Percentiles rank a stretch among this genome's conserved stretches.
phyloP scores from a whole-genome alignment of 2,329 filamentous ascomycete species.

The Sarocladium kiliense region DNA sequence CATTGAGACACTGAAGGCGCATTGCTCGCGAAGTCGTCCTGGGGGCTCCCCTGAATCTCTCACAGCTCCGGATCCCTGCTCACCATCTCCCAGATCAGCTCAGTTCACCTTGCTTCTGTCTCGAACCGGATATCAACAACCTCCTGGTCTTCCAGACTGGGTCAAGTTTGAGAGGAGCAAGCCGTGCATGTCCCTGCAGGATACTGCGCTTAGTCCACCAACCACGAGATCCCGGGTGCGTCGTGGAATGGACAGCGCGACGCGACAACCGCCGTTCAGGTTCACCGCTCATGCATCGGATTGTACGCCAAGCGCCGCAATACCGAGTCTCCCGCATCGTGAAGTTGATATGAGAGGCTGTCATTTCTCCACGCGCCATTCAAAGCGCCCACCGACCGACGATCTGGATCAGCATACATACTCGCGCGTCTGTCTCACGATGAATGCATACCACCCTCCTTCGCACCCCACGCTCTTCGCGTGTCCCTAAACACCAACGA shows the following conservation, averaged over 20 bases:
- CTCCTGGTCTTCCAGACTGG: background rate
- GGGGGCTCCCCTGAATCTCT: conserved; percentile 2
- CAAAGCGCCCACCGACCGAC: background rate
- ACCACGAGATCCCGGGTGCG: background rate
- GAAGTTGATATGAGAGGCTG: conserved; percentile 6
- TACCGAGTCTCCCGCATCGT: background rate
- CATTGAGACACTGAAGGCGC: background rate
- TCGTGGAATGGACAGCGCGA: background rate
- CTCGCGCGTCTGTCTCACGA: conserved; percentile 5
- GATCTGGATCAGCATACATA: background rate
- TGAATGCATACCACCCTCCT: conserved; percentile 3
- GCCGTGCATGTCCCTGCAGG: background rate
- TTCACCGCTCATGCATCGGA: background rate
- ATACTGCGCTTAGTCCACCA: conserved; percentile 3
- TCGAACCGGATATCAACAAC: background rate
- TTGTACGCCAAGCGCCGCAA: background rate
- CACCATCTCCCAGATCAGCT: background rate
- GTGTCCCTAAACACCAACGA: background rate
- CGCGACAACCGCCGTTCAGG: background rate
- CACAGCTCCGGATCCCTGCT: background rate
- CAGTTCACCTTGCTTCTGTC: background rate
- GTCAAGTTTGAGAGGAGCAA: background rate
- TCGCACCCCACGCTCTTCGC: background rate
- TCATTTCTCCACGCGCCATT: background rate
- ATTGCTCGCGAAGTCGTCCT: background rate